phyloP scores from a whole-genome alignment of 208 protist genomes.

The Vickermania spadyakhi region DNA sequence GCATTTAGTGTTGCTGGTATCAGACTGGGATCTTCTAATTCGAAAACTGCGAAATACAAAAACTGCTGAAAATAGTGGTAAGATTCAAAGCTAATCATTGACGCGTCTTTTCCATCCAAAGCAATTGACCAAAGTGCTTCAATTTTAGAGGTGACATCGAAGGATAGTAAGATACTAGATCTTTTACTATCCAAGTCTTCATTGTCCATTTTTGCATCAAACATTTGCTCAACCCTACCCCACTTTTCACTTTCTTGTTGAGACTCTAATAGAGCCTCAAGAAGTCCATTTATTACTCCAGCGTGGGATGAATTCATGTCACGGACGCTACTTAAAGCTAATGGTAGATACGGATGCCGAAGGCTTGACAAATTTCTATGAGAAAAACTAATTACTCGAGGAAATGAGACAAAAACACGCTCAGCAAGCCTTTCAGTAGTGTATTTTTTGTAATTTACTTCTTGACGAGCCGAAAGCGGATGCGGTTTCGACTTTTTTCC shows the following conservation, averaged over 20 bases:
- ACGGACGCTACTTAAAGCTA: conserved; percentile 27
- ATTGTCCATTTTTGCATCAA: conserved; percentile 55
- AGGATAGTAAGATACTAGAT: conserved; percentile 30
- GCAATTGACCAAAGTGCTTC: conserved; percentile 43
- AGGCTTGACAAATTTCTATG: conserved; percentile 52
- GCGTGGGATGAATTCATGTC: conserved; percentile 6
- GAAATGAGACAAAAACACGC: conserved; percentile 45
- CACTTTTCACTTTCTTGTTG: conserved; percentile 41
- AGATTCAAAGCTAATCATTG: conserved; percentile 24
- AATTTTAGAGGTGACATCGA: conserved; percentile 21
- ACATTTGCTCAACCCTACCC: conserved; percentile 36
- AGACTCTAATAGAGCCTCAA: conserved; percentile 39
- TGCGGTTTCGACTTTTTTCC: not conserved
- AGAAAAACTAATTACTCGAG: conserved; percentile 55
- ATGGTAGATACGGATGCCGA: conserved; percentile 51
- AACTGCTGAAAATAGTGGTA: conserved; percentile 56
- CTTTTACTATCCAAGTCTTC: conserved; percentile 35
- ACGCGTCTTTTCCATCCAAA: conserved; percentile 13
- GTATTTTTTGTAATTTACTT: conserved; percentile 11
- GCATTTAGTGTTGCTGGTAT: conserved; percentile 30
- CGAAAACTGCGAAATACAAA: conserved; percentile 44
- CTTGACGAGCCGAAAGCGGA: not conserved
- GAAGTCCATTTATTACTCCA: conserved; percentile 22
- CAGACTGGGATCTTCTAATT: conserved; percentile 31
- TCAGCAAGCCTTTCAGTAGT: conserved; percentile 47